Percentiles rank a stretch among this genome's conserved stretches.
Evolutionary conservation across 768 basidiomycete species (phyloP).

Genomic region (Mycena polygramma): DNA sequence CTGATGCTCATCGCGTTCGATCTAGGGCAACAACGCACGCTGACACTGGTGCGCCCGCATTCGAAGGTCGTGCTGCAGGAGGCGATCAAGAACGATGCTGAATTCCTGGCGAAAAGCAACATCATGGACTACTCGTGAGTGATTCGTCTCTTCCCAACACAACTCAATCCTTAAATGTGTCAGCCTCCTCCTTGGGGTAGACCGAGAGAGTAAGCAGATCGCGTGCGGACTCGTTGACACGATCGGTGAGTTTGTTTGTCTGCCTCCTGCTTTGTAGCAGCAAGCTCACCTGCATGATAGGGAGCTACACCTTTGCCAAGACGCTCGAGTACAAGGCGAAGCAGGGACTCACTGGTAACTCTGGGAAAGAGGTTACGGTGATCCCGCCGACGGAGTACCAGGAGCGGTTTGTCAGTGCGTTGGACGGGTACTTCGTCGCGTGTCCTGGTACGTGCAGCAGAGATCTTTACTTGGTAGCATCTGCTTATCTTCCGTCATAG

Average conservation of each 20-base stretch:
- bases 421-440: constrained; percentile 82
- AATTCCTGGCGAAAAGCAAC: constrained; percentile 79
- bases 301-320: constrained; percentile 89
- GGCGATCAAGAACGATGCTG: constrained; percentile 77
- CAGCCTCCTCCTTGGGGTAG: constrained; percentile 81
- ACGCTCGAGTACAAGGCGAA: constrained; percentile 91
- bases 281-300: constrained; percentile 46
- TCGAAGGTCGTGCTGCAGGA: constrained; percentile 80
- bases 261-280: not conserved
- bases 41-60: constrained; percentile 77
- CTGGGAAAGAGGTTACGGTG: constrained; percentile 79
- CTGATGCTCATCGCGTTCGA: constrained; percentile 3
- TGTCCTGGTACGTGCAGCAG: constrained; percentile 69
- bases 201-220: constrained; percentile 74
- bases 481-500: constrained; percentile 13
- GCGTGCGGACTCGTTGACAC: constrained; percentile 88
- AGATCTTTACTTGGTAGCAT: too few relatives aligned
- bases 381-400: constrained; percentile 86
- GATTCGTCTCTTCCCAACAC: not conserved
- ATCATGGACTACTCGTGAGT: constrained; percentile 92
- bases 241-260: constrained; percentile 61
- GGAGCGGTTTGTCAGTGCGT: constrained; percentile 78
- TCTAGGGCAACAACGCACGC: constrained; percentile 72
- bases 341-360: constrained; percentile 66
- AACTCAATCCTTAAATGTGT: not conserved